Conservation (phyloP, 2,329 filamentous ascomycete species). For the Basipetospora sp. region DNA sequence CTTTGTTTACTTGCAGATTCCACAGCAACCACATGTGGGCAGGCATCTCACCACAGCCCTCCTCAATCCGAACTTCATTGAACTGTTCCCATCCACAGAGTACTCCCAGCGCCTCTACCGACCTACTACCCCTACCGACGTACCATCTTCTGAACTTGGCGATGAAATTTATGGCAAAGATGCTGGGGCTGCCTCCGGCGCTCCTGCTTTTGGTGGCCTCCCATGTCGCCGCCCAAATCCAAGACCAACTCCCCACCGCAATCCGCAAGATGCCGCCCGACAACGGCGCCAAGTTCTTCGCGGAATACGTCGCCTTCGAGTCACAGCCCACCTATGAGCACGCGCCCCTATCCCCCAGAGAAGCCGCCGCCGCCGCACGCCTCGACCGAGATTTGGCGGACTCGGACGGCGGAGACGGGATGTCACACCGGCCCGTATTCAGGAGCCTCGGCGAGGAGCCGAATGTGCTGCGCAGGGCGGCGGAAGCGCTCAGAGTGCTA, state of each 20-base stretch:
- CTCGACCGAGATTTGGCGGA: slow-evolving; percentile 17
- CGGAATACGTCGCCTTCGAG: slow-evolving; percentile 46
- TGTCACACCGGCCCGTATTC: slow-evolving; percentile 33
- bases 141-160: too few relatives aligned
- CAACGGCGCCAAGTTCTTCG: slow-evolving; percentile 58
- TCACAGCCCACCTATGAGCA: slow-evolving; percentile 8
- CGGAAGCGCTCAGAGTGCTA: slow-evolving; percentile 31
- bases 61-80: too few relatives aligned
- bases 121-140: too few relatives aligned
- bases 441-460: slow-evolving; percentile 26
- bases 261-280: slow-evolving; percentile 60
- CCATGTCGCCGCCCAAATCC: slow-evolving; percentile 2
- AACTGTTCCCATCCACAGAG: too few relatives aligned
- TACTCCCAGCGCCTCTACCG: too few relatives aligned
- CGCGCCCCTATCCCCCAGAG: slow-evolving; percentile 15
- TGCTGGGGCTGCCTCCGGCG: slow-evolving; percentile 2
- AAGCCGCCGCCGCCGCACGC: slow-evolving; percentile 18
- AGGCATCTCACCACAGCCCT: too few relatives aligned
- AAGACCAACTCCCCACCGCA: slow-evolving; percentile 33
- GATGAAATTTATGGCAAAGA: slow-evolving; percentile 3
- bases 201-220: slow-evolving; percentile 3
- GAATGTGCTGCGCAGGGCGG: slow-evolving; percentile 27
- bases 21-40: too few relatives aligned
- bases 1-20: too few relatives aligned
- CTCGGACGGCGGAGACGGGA: slow-evolving; percentile 6